Base-by-base conservation (phyloP, 768 basidiomycete genomes). In the Boletus sp. region DNA sequence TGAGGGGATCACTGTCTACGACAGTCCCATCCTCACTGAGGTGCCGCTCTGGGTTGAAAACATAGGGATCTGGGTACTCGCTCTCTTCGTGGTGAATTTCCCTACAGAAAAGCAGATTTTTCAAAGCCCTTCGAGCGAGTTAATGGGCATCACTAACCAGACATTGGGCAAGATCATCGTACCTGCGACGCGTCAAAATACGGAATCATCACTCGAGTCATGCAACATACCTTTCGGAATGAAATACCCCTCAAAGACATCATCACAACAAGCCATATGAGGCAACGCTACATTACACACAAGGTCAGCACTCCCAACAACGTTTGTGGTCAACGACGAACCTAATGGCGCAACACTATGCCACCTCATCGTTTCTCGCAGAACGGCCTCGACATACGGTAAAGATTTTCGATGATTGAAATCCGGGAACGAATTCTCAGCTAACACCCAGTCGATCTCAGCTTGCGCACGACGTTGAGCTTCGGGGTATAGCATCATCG, bases 181-280 rank as follows among this genome's bases (percentile, higher is more conserved):
- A 12, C 67, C 67, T 68, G 48, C 29, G 8, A 15, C 30, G 10
- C n/a, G 41, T 67, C 49, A 62, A 39, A 17, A 58, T 18, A 7
- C 44, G 35, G 39, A 35, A 50, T 24, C 49, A 20, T 3, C 14
- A 52, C 52, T 40, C n/a, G 46, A 33, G 18, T 50, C 41, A 0
- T 15, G 40, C 5, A 35, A 4, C 71, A 32, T 44, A 72, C 76
- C 77, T 56, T 70, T 69, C 15, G 76, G 76, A 39, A 77, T 72
- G 44, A 65, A 67, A 56, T 74, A 75, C 1, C 77, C 80, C 2
- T 76, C 72, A 55, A 79, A 82, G 4, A 73, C 63, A 56, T 83
- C 81, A 46, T 82, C 79, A 8, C 59, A 39, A 17, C 47, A 55
- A 18, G 71, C 72, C 59, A 62, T 62, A 41, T 67, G 71, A 44